These are phyloP conservation scores for Aureobasidium sp. DNA, from an alignment of 2,329 filamentous ascomycete species.

Conservation along the genomic window DNA sequence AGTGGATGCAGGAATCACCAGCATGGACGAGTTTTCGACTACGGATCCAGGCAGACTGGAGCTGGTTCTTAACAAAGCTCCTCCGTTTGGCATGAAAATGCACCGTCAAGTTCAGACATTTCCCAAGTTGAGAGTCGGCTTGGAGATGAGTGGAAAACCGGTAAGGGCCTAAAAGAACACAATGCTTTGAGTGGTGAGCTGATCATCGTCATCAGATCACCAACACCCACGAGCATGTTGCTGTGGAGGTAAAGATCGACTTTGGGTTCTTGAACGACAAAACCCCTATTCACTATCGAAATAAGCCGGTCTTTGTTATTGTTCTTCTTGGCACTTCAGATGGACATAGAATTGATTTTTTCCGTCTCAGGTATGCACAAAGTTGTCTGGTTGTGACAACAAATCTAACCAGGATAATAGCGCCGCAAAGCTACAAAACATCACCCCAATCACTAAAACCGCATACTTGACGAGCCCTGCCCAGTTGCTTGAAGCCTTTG, in stretches of 20 bases:
- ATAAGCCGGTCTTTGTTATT: conserved; percentile 60
- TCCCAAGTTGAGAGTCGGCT: conserved; percentile 55
- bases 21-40: conserved; percentile 60
- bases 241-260: conserved; percentile 57
- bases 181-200: conserved; percentile 1
- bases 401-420: conserved; percentile 32
- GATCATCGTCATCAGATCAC: conserved; percentile 23
- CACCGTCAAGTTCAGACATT: conserved; percentile 61
- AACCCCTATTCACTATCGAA: conserved; percentile 53
- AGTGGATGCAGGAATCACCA: conserved; percentile 60
- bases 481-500: conserved; percentile 57
- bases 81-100: conserved; percentile 71
- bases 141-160: conserved; percentile 44
- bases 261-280: conserved; percentile 67
- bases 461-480: conserved; percentile 48
- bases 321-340: conserved; percentile 66
- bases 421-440: conserved; percentile 56
- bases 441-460: conserved; percentile 54
- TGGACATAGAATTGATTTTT: conserved; percentile 63
- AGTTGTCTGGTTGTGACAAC: background rate
- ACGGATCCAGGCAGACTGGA: conserved; percentile 69
- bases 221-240: conserved; percentile 40
- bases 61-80: conserved; percentile 66
- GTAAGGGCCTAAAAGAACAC: conserved; percentile 28
- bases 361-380: conserved; percentile 45